Conservation (phyloP, 2,329 filamentous ascomycete species). For the Colletotrichum sp. region DNA sequence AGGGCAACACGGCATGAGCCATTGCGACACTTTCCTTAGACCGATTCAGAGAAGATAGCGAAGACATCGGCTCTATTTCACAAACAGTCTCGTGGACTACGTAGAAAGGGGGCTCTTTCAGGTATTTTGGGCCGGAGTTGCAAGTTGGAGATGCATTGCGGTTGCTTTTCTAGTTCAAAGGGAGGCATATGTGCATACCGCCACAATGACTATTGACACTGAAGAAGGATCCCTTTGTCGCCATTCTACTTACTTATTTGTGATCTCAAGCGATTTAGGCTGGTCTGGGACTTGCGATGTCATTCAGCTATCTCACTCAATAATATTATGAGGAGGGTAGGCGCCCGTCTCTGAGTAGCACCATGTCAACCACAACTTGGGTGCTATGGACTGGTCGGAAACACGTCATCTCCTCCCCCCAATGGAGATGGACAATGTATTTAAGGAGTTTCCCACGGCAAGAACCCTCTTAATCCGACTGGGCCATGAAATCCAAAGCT, state of each 20-base stretch:
- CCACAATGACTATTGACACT: neutral
- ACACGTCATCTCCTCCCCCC: neutral
- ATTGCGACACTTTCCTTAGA: neutral
- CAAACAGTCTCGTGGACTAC: neutral
- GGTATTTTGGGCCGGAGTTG: neutral
- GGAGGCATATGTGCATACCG: conserved; percentile 7
- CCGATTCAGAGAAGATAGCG: neutral
- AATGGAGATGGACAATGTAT: neutral
- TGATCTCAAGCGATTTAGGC: neutral
- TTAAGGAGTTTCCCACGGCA: neutral
- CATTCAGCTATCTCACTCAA: neutral
- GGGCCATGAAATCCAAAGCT: neutral
- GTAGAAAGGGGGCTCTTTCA: neutral
- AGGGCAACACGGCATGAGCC: neutral
- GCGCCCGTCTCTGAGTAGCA: neutral
- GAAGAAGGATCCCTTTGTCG: neutral
- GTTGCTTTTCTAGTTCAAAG: neutral
- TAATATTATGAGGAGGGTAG: neutral
- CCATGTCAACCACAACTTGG: neutral
- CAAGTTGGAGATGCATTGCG: conserved; percentile 5
- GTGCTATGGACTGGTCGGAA: neutral
- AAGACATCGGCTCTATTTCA: neutral
- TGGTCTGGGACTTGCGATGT: fast-evolving
- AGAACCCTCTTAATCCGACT: neutral
- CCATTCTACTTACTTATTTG: neutral